Evolutionary conservation across 148 eudicot species (phyloP).

Genomic region (Gaultheria prostrata): DNA sequence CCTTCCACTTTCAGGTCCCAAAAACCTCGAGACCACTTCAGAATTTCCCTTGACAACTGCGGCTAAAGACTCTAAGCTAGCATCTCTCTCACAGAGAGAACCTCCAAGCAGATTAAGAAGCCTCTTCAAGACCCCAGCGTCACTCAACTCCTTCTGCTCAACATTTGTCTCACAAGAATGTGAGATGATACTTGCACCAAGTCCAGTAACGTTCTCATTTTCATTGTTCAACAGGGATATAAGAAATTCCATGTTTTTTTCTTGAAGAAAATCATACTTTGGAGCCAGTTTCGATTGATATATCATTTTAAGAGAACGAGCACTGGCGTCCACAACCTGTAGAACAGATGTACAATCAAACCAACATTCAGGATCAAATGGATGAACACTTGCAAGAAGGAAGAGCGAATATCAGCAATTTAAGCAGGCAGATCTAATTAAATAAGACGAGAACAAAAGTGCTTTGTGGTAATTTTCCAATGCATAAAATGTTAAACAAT

Average conservation of each 20-base stretch:
- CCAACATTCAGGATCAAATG: background rate
- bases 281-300: constrained; percentile 92
- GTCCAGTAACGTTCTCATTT: constrained; percentile 87
- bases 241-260: constrained; percentile 65
- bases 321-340: constrained; percentile 92
- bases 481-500: background rate
- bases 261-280: constrained; percentile 69
- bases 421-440: background rate
- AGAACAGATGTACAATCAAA: constrained; percentile 9
- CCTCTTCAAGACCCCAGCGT: constrained; percentile 74
- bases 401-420: background rate
- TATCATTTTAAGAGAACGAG: constrained; percentile 89
- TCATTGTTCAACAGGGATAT: constrained; percentile 67
- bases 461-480: background rate
- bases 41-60: constrained; percentile 62
- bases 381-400: background rate
- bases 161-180: constrained; percentile 73
- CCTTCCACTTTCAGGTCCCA: constrained; percentile 65
- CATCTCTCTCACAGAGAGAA: constrained; percentile 80
- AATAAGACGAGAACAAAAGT: background rate
- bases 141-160: constrained; percentile 71
- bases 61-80: constrained; percentile 83
- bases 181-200: constrained; percentile 84
- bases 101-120: constrained; percentile 72
- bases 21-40: constrained; percentile 51